Evolutionary conservation across 306 rosid genomes (phyloP), one percentile per base, ranked within the genome.

Genomic region (Lagenaria siceraria): DNA sequence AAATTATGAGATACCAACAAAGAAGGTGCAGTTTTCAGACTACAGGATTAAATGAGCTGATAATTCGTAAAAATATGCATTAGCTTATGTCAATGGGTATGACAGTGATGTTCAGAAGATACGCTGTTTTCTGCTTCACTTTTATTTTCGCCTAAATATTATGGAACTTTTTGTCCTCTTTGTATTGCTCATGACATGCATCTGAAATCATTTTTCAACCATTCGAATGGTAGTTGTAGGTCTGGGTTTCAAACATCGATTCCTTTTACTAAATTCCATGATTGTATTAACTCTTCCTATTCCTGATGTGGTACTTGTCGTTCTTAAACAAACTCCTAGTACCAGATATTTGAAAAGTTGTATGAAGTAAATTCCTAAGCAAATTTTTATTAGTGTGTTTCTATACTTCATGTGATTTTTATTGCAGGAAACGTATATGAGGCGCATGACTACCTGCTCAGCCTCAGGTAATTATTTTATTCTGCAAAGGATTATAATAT

Each of bases 381-480:
- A 71, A 8, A 3, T 12, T 40, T 40, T 68, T 6, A 9, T 27
- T 15, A 1, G 12, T 36, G 40, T 7, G 19, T 3, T 35, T 22
- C 78, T 75, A 40, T 21, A 54, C 17, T 7, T 66, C 56, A 25
- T 33, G 73, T 38, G 54, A 22, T 49, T 54, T 52, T 78, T 40
- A 52, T 65, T 73, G 49, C 90, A 92, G 97, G 99, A 92, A 89
- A 90, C 88, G 76, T 92, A 92, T 65, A 82, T 52, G 79, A 89
- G 98, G 84, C 99, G 98, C 36, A 80, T 81, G 86, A 54, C 91
- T 10, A 75, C 97, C 77, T 92, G 97, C 84, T 89, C 91, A 81
- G 88, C 99, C 64, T 54, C 97, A 77, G 99, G 99, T 92, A 74
- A 77, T 83, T 86, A 86, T 84, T 82, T 78, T 36, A 62, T 69